phyloP scores from a whole-genome alignment of 2,329 filamentous ascomycete genomes.

The Xylaria sp. region DNA sequence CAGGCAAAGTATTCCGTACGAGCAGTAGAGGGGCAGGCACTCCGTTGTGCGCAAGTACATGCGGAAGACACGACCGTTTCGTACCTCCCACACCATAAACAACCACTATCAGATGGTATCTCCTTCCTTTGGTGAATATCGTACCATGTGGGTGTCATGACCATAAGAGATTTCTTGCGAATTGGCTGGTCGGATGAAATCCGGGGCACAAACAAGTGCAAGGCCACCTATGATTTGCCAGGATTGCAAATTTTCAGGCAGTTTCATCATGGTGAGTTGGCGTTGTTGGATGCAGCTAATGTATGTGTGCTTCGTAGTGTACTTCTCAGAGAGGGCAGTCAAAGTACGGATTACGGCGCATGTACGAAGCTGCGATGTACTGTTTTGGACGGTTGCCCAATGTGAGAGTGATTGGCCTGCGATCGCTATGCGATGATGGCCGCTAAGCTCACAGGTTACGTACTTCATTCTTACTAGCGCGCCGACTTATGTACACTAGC shows the following conservation, averaged over 20 bases:
- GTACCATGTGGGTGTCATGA: conserved; percentile 2
- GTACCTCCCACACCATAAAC: background rate
- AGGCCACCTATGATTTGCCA: background rate
- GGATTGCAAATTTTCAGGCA: conserved; percentile 12
- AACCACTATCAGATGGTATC: background rate
- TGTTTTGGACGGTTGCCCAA: too few species aligned
- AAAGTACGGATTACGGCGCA: too few species aligned
- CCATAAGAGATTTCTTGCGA: background rate
- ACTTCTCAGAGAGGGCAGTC: too few species aligned
- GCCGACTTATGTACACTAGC: background rate
- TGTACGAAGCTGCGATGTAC: too few species aligned
- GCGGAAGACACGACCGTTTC: too few species aligned
- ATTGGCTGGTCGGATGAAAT: background rate
- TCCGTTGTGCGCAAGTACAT: too few species aligned
- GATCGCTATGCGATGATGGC: background rate
- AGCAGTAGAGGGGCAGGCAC: too few species aligned
- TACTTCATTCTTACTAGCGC: background rate
- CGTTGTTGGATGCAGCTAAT: conserved; percentile 15
- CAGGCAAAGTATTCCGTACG: too few species aligned
- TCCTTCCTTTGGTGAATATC: background rate
- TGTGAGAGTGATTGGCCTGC: too few species aligned
- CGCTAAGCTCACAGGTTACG: background rate
- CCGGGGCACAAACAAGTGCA: background rate
- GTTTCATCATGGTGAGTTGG: conserved; percentile 17
- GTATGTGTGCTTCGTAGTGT: too few species aligned